These are phyloP conservation scores for Hypoxylon sp. DNA, from an alignment of 2,329 filamentous ascomycete species.

Conservation along the genomic window DNA sequence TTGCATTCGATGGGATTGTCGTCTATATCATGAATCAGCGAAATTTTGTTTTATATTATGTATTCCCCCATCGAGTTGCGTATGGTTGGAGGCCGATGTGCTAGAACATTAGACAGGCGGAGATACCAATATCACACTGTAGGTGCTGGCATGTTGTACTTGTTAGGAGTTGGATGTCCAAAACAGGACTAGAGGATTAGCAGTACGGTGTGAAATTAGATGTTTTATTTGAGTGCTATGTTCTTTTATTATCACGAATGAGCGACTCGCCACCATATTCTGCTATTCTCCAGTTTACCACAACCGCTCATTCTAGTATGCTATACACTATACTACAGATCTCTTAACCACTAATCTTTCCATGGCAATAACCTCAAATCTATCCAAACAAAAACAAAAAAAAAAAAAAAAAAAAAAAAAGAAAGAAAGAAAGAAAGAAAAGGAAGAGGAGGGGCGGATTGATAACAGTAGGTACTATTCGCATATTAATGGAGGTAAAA, in stretches of 20 bases:
- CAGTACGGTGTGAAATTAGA: background rate
- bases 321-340: background rate
- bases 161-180: conserved; percentile 18
- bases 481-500: background rate
- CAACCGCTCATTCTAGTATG: background rate
- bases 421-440: no score
- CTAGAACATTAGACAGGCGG: conserved; percentile 34
- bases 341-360: no score
- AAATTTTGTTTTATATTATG: conserved; percentile 31
- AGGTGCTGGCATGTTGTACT: conserved; percentile 27
- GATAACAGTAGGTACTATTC: background rate
- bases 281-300: background rate
- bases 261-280: background rate
- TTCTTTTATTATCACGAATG: conserved; percentile 1
- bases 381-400: background rate
- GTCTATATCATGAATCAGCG: conserved; percentile 38
- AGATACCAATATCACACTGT: conserved; percentile 35
- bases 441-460: no score
- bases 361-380: background rate
- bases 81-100: conserved; percentile 23
- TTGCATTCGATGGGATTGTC: conserved; percentile 32
- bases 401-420: no score
- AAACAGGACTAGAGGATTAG: conserved; percentile 21
- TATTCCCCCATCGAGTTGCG: conserved; percentile 21
- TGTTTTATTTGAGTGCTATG: background rate